phyloP scores from a whole-genome alignment of 331 rosid genomes.

The Pyrus hybrid region DNA sequence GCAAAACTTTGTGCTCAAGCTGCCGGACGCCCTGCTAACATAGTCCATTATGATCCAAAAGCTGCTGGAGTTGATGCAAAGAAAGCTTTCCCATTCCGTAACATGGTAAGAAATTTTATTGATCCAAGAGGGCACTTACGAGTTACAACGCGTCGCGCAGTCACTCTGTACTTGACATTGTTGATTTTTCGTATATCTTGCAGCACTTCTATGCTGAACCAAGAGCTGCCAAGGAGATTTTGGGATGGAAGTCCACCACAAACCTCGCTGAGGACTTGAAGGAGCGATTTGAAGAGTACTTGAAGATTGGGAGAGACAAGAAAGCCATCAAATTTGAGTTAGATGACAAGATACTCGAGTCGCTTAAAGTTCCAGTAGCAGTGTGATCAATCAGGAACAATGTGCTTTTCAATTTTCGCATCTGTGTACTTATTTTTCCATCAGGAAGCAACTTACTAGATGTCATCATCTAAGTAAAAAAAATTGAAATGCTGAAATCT shows the following conservation, averaged over 20 bases:
- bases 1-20: conserved; percentile 89
- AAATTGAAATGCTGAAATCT: not conserved
- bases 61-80: conserved; percentile 73
- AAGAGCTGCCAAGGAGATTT: conserved; percentile 74
- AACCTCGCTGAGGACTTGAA: conserved; percentile 74
- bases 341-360: conserved; percentile 80
- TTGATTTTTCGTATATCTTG: conserved; percentile 11
- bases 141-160: not conserved
- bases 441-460: not conserved
- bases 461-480: not conserved
- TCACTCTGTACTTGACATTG: not conserved
- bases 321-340: conserved; percentile 70
- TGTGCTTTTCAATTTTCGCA: too few relatives aligned
- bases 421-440: not conserved
- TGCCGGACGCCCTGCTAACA: conserved; percentile 64
- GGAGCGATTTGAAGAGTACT: conserved; percentile 74
- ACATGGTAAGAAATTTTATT: conserved; percentile 29
- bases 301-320: conserved; percentile 91
- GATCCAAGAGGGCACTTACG: not conserved
- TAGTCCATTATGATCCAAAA: conserved; percentile 86
- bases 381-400: conserved; percentile 27
- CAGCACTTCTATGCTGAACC: conserved; percentile 98
- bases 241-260: conserved; percentile 69
- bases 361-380: conserved; percentile 60
- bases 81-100: conserved; percentile 95